These are phyloP conservation scores for Carex scoparia DNA, from an alignment of 176 grass and related monocot species.

Conservation along the genomic window DNA sequence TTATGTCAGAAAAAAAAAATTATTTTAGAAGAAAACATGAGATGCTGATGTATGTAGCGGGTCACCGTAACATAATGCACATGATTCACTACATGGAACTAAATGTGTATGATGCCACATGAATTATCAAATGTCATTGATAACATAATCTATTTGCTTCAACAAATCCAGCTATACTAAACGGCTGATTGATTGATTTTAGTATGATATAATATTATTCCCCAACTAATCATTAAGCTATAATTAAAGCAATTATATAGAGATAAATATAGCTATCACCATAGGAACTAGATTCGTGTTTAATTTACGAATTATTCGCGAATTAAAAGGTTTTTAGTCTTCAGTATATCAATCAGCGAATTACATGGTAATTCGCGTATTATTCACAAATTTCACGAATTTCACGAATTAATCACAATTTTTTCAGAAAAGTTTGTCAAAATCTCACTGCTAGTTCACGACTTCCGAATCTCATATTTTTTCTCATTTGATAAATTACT, in stretches of 20 bases:
- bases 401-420: too few species aligned
- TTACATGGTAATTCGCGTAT: too few species aligned
- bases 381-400: too few species aligned
- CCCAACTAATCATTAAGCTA: conserved; percentile 14
- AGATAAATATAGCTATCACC: not conserved
- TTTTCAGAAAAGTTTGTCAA: too few species aligned
- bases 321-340: too few species aligned
- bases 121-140: not conserved
- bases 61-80: not conserved
- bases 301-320: too few species aligned
- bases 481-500: too few species aligned
- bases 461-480: too few species aligned
- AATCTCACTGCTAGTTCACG: too few species aligned
- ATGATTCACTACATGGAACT: not conserved
- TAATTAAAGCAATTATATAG: conserved; percentile 15
- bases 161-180: not conserved
- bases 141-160: not conserved
- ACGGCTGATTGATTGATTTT: not conserved
- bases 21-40: not conserved
- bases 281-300: too few species aligned
- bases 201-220: not conserved
- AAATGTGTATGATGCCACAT: not conserved
- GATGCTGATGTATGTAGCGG: not conserved
- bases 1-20: not conserved
- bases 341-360: too few species aligned